phyloP scores from a whole-genome alignment of 2,329 filamentous ascomycete species.

The Fonsecaea monophora region DNA sequence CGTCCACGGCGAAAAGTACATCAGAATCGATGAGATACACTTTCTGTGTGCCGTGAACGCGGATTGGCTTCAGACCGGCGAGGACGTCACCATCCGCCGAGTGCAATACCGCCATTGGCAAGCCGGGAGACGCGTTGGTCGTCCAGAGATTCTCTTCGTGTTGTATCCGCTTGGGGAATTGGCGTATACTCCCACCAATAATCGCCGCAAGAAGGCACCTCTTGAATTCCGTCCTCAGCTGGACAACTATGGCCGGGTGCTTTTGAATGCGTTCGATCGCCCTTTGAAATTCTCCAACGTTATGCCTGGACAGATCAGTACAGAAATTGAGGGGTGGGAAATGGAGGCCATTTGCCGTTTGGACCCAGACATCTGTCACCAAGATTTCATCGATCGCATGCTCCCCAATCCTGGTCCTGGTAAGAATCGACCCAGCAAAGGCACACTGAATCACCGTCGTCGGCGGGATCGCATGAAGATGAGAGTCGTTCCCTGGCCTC shows the following conservation, averaged over 20 bases:
- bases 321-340: constrained; percentile 32
- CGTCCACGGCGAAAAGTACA: constrained; percentile 21
- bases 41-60: constrained; percentile 21
- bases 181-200: constrained; percentile 18
- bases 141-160: constrained; percentile 20
- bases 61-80: constrained; percentile 4
- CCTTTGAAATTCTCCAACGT: constrained; percentile 18
- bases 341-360: constrained; percentile 31
- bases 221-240: constrained; percentile 23
- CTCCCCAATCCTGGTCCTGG: constrained; percentile 5
- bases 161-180: constrained; percentile 24
- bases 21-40: constrained; percentile 12
- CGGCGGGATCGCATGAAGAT: constrained; percentile 30
- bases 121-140: constrained; percentile 1
- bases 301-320: constrained; percentile 23
- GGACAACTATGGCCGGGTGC: constrained; percentile 20
- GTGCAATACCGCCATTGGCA: constrained; percentile 5
- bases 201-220: constrained; percentile 24
- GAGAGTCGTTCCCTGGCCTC: constrained; percentile 28
- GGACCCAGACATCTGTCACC: constrained; percentile 28
- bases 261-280: constrained; percentile 21
- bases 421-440: constrained; percentile 21
- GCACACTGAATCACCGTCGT: constrained; percentile 28
- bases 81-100: constrained; percentile 23
- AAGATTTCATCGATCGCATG: constrained; percentile 33